phyloP scores from a whole-genome alignment of 2,329 filamentous ascomycete species.

The Furcasterigmium furcatum region DNA sequence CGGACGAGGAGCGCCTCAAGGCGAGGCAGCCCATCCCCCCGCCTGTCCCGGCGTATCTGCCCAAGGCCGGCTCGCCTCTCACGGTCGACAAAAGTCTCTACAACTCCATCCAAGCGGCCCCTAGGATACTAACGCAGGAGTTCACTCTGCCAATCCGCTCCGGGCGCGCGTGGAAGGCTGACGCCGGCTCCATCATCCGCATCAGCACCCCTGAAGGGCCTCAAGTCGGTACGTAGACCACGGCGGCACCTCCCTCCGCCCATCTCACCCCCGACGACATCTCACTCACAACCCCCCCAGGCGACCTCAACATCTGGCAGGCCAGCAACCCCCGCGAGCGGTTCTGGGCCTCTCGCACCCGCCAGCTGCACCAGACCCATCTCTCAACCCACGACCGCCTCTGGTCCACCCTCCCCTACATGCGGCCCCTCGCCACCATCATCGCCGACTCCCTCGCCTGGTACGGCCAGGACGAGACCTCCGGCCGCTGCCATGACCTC shows the following conservation, averaged over 20 bases:
- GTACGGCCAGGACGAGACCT: conserved; percentile 60
- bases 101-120: conserved; percentile 53
- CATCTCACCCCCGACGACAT: background rate
- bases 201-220: conserved; percentile 75
- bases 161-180: conserved; percentile 69
- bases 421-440: conserved; percentile 72
- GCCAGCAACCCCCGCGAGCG: conserved; percentile 71
- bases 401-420: conserved; percentile 75
- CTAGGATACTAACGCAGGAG: conserved; percentile 37
- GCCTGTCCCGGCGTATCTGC: conserved; percentile 46
- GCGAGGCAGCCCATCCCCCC: conserved; percentile 41
- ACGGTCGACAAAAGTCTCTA: conserved; percentile 48
- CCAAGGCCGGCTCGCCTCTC: conserved; percentile 37
- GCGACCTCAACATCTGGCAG: conserved; percentile 82
- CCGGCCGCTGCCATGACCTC: conserved; percentile 72
- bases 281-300: conserved; percentile 23
- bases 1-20: conserved; percentile 27
- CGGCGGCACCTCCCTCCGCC: background rate
- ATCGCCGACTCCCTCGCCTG: conserved; percentile 61
- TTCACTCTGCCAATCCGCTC: conserved; percentile 71
- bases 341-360: conserved; percentile 78
- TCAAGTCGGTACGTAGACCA: conserved; percentile 56
- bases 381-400: conserved; percentile 69
- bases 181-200: conserved; percentile 64
- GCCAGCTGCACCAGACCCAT: conserved; percentile 75